These are phyloP conservation scores for Phytophthora nicotianae DNA, from an alignment of 352 stramenopile species.

Conservation along the genomic window DNA sequence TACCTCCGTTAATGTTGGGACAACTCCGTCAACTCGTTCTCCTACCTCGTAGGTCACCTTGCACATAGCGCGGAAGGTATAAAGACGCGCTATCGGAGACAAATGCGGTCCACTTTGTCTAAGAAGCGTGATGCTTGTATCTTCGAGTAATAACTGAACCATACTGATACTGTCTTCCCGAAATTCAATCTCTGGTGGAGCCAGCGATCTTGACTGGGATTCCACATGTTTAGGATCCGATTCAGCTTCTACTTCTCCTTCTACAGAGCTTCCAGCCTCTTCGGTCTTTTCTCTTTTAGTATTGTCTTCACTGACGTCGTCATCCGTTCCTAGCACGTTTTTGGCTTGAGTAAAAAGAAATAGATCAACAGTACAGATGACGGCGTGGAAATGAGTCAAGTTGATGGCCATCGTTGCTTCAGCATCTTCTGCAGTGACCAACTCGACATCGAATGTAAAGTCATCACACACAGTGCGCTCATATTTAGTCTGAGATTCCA, in stretches of 20 bases:
- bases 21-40: constrained; percentile 24
- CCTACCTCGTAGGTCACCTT: constrained; percentile 52
- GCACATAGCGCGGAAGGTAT: constrained; percentile 73
- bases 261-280: not conserved
- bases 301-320: constrained; percentile 14
- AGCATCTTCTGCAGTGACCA: constrained; percentile 50
- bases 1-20: constrained; percentile 35
- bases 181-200: constrained; percentile 22
- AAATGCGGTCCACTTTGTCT: constrained; percentile 80
- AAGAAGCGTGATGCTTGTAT: constrained; percentile 74
- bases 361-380: constrained; percentile 67
- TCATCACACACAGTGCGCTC: constrained; percentile 72
- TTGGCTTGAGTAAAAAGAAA: constrained; percentile 34
- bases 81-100: constrained; percentile 62
- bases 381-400: constrained; percentile 72
- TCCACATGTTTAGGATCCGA: constrained; percentile 5
- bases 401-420: constrained; percentile 64
- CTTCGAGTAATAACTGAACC: constrained; percentile 65
- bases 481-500: constrained; percentile 32
- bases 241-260: constrained; percentile 8
- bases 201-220: constrained; percentile 6
- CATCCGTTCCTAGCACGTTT: constrained; percentile 27
- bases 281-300: constrained; percentile 7
- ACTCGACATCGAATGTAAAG: constrained; percentile 72
- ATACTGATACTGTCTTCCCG: constrained; percentile 30